These are phyloP conservation scores for Aspergillus fischeri DNA, from an alignment of 2,329 filamentous ascomycete genomes.

Conservation along the genomic window DNA sequence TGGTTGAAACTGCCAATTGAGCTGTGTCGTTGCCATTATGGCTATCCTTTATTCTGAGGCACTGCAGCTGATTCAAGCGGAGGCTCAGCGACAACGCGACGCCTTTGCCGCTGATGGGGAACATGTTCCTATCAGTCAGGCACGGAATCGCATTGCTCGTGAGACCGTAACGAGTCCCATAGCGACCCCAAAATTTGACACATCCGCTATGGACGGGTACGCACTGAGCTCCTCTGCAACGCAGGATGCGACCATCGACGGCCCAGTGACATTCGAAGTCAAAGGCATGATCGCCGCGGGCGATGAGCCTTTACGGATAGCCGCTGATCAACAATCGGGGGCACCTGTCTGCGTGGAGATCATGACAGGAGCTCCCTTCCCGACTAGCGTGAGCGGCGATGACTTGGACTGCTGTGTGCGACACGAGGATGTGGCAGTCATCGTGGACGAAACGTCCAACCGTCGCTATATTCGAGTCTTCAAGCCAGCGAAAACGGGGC, in stretches of 20 bases:
- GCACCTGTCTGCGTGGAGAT: conserved; percentile 24
- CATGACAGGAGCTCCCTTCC: conserved; percentile 29
- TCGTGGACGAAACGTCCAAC: neutral
- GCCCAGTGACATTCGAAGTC: conserved; percentile 17
- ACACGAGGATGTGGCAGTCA: conserved; percentile 12
- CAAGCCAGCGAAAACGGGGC: conserved; percentile 11
- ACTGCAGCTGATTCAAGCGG: neutral
- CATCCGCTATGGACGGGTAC: conserved; percentile 29
- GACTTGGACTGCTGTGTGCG: conserved; percentile 18
- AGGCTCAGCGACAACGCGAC: neutral
- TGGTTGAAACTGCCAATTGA: neutral
- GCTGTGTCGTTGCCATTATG: neutral
- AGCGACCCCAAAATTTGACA: conserved; percentile 22
- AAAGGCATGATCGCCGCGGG: conserved; percentile 16
- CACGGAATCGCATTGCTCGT: neutral
- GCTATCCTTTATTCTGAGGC: neutral
- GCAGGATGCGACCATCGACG: conserved; percentile 10
- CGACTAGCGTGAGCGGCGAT: conserved; percentile 4
- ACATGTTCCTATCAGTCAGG: neutral
- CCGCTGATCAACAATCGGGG: neutral
- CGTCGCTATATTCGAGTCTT: conserved; percentile 10
- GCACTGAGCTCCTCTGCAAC: conserved; percentile 21
- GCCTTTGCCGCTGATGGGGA: neutral
- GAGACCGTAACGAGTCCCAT: conserved; percentile 2
- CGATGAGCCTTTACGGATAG: conserved; percentile 6